Conservation (phyloP, 2,329 filamentous ascomycete species). For the Magnaporthales sp. region DNA sequence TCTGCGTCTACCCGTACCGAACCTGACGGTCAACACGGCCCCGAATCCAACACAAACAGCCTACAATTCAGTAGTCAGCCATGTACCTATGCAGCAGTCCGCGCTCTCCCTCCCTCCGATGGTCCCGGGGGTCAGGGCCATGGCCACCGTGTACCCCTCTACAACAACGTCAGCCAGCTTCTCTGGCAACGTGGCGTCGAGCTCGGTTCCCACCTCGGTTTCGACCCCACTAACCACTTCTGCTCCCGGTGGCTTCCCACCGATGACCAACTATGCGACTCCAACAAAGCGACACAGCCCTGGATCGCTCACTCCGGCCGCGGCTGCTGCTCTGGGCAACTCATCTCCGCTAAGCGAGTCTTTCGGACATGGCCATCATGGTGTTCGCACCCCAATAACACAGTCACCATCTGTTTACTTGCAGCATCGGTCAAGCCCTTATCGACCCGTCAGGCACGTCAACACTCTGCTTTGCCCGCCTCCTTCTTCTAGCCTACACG, state of each 20-base stretch:
- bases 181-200: conserved; percentile 21
- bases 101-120: conserved; percentile 54
- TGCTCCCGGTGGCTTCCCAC: conserved; percentile 6
- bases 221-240: not conserved
- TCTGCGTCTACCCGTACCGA: conserved; percentile 58
- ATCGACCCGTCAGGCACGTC: conserved; percentile 81
- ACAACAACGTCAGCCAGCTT: conserved; percentile 31
- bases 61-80: not conserved
- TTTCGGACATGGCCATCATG: conserved; percentile 32
- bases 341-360: conserved; percentile 57
- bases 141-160: conserved; percentile 67
- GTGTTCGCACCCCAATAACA: conserved; percentile 55
- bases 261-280: conserved; percentile 32
- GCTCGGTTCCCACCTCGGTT: conserved; percentile 18
- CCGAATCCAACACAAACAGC: conserved; percentile 11
- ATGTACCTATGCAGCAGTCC: conserved; percentile 17
- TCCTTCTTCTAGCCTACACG: conserved; percentile 68
- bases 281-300: conserved; percentile 46
- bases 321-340: conserved; percentile 20
- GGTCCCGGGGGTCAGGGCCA: conserved; percentile 54
- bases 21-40: conserved; percentile 56
- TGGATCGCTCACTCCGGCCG: conserved; percentile 26
- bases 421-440: conserved; percentile 82
- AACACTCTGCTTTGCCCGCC: conserved; percentile 88
- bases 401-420: conserved; percentile 84